phyloP scores from a whole-genome alignment of 2,329 filamentous ascomycete genomes.

The Talaromyces marneffei region DNA sequence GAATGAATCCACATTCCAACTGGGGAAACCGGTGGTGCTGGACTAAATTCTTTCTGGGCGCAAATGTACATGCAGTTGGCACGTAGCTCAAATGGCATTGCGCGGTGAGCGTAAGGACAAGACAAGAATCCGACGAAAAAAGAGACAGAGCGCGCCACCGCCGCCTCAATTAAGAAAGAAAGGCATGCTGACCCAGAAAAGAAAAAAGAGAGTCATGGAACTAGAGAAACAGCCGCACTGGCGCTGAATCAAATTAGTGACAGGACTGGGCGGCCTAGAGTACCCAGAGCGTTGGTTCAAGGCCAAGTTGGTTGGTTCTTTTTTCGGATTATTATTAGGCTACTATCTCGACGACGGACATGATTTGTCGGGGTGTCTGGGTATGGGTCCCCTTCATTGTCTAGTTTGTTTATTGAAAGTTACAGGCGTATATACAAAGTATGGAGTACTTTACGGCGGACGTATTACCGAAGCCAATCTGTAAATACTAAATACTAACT shows the following conservation, averaged over 20 bases:
- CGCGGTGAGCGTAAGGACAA: neutral
- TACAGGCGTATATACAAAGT: neutral
- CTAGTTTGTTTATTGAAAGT: neutral
- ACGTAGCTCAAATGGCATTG: neutral
- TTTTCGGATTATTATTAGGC: neutral
- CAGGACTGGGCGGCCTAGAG: conserved; percentile 1
- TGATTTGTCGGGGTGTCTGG: neutral
- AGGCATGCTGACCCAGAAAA: neutral
- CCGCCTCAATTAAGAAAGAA: neutral
- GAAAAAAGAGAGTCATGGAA: neutral
- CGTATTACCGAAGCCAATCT: neutral
- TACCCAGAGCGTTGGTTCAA: conserved; percentile 7
- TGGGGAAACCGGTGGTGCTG: neutral
- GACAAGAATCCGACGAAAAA: neutral
- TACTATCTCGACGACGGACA: neutral
- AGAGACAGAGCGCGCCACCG: neutral
- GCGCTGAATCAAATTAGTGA: conserved; percentile 6
- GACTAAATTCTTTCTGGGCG: conserved; percentile 9
- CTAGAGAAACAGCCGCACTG: conserved; percentile 5
- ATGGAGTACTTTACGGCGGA: neutral
- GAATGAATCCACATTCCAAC: conserved; percentile 2
- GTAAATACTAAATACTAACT: neutral
- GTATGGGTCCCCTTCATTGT: neutral
- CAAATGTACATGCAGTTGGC: conserved; percentile 1
- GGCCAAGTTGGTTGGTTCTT: neutral